Evolutionary conservation across 805 yeast species (phyloP), one percentile per base, ranked within the genome.

Genomic region (Saccharomycopsis sp.): DNA sequence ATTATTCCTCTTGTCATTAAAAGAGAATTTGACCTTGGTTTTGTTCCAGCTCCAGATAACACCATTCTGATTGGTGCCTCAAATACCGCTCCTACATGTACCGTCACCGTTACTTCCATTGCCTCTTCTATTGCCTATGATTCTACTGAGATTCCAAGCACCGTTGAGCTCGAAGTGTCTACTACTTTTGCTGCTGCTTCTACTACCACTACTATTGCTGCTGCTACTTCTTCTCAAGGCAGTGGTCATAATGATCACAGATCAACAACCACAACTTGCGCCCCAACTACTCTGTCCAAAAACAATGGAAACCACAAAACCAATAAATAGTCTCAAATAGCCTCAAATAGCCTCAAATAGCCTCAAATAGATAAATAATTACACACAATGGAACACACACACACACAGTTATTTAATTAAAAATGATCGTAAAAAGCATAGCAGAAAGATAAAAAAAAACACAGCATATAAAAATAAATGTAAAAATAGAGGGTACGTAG

Each of bases 1-100:
- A 76, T 81, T 75, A 73, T 80, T 49, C 83, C 84, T 0, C 78
- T 81, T 3, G 72, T 80, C 54, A 79, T 80, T 1, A 76, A 75
- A 63, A 81, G 57, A 44, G 49, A 44, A 17, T 44, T 17, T 17
- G 12, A 19, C 12, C 49, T 44, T 44, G 49, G 49, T 5, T 44
- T 44, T 44, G 49, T 44, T 3, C 49, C 49, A 17, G 22, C 19
- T 12, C 49, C 49, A 44, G 22, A 17, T 12, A 44, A 44, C 22
- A 44, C 49, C 22, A 44, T 44, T 17, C 22, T 17, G 22, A 17
- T 44, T 17, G 49, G 49, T 17, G 22, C 49, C 12, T 44, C 49
- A 5, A 19, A 19, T 17, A 44, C 49, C 12, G 49, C 49, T 44
- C 49, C 49, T 12, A 44, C 49, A 17, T 44, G 49, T 44, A 7